phyloP scores from a whole-genome alignment of 176 grass and related monocot species.

The Eragrostis curvula region DNA sequence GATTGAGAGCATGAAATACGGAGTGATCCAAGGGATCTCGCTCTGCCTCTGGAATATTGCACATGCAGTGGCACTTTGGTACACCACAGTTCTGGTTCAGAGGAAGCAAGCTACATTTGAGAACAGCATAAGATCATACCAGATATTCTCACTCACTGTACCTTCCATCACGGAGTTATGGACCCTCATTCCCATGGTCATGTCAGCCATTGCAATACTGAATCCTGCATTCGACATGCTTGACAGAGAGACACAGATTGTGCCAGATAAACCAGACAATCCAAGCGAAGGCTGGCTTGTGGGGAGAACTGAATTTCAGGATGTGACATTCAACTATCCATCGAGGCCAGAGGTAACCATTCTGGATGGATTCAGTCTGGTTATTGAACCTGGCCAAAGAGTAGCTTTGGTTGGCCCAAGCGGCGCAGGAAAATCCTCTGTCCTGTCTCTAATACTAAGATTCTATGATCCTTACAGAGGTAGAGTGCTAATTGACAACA shows the following conservation, averaged over 20 bases:
- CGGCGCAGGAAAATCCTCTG: conserved; percentile 66
- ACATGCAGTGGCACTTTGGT: conserved; percentile 71
- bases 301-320: conserved; percentile 49
- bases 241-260: conserved; percentile 60
- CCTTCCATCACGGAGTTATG: conserved; percentile 72
- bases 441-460: conserved; percentile 60
- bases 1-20: conserved; percentile 61
- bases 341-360: conserved; percentile 55
- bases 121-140: conserved; percentile 58
- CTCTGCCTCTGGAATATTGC: conserved; percentile 67
- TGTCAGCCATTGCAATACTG: conserved; percentile 61
- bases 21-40: conserved; percentile 55
- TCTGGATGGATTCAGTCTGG: conserved; percentile 52
- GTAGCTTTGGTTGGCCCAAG: conserved; percentile 65
- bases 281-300: conserved; percentile 27
- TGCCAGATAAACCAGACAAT: conserved; percentile 48
- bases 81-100: conserved; percentile 61
- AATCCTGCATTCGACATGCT: conserved; percentile 62
- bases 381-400: conserved; percentile 48
- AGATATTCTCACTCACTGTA: conserved; percentile 69
- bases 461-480: conserved; percentile 66
- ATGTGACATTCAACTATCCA: conserved; percentile 62
- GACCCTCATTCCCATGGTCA: conserved; percentile 64
- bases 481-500: conserved; percentile 42
- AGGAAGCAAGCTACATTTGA: conserved; percentile 46